These are phyloP conservation scores for Cercospora berteroae DNA, from an alignment of 2,329 filamentous ascomycete genomes.

Conservation along the genomic window DNA sequence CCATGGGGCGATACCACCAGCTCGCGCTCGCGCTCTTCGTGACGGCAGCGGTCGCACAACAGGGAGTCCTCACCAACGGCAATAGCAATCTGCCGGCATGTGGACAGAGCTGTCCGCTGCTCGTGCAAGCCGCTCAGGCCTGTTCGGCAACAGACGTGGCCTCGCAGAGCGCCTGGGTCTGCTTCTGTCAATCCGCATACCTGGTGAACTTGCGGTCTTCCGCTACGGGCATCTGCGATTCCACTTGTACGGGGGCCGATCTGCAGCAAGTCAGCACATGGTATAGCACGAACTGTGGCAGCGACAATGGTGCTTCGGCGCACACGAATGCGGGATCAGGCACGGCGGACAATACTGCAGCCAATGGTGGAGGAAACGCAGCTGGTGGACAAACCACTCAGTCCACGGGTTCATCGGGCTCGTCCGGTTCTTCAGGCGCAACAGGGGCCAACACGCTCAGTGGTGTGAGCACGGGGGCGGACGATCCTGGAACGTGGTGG, in stretches of 20 bases:
- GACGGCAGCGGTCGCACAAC: slow-evolving; percentile 25
- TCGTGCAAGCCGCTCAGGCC: slow-evolving; percentile 63
- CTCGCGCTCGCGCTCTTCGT: slow-evolving; percentile 2
- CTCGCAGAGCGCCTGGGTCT: slow-evolving; percentile 57
- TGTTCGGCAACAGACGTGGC: slow-evolving; percentile 57
- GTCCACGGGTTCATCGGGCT: not conserved
- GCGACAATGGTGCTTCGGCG: slow-evolving; percentile 43
- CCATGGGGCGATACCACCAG: slow-evolving; percentile 3
- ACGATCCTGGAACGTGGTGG: slow-evolving; percentile 8
- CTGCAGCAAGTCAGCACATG: slow-evolving; percentile 63
- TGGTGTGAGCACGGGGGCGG: not conserved
- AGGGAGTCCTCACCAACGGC: slow-evolving; percentile 34
- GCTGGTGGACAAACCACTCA: not conserved
- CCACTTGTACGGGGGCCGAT: slow-evolving; percentile 47
- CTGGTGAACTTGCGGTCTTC: slow-evolving; percentile 60
- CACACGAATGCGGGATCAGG: slow-evolving; percentile 25
- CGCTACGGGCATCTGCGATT: slow-evolving; percentile 55
- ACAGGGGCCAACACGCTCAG: not conserved
- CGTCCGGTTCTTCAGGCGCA: not conserved
- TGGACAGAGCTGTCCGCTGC: slow-evolving; percentile 36
- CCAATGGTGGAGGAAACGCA: not conserved
- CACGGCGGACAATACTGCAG: slow-evolving; percentile 16
- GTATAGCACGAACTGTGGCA: slow-evolving; percentile 66
- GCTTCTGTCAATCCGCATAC: slow-evolving; percentile 68
- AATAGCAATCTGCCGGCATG: slow-evolving; percentile 39